These are phyloP conservation scores for Pythium coloratum DNA, from an alignment of 352 stramenopile genomes.

Conservation along the genomic window DNA sequence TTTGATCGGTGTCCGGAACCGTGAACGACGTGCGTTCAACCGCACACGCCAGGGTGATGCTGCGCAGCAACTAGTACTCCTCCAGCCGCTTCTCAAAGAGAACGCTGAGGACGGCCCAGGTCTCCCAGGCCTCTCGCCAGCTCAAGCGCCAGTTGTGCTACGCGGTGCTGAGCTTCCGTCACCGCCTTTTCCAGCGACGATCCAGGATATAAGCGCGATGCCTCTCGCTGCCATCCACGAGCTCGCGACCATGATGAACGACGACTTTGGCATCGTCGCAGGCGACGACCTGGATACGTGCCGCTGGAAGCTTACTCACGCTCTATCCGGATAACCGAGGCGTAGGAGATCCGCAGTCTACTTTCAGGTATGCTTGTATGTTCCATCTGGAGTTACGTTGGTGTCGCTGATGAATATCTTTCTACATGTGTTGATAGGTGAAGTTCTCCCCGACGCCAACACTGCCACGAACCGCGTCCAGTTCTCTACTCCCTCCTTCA, in stretches of 20 bases:
- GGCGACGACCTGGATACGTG: constrained; percentile 5
- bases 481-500: too few species aligned
- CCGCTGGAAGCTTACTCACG: neutral
- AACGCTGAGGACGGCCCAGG: neutral
- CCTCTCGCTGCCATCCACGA: constrained; percentile 9
- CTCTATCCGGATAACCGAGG: neutral
- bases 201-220: neutral
- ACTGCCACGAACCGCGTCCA: too few species aligned
- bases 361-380: too few species aligned
- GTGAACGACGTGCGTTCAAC: neutral
- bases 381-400: too few species aligned
- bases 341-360: too few species aligned
- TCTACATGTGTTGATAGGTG: too few species aligned
- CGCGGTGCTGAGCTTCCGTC: constrained; percentile 18
- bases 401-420: too few species aligned
- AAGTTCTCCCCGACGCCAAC: too few species aligned
- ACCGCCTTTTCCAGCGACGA: constrained; percentile 25
- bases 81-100: neutral
- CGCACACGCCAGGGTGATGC: neutral
- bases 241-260: constrained; percentile 12
- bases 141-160: neutral
- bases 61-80: too few species aligned
- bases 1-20: neutral
- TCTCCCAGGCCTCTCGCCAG: neutral
- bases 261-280: constrained; percentile 13